Percentiles rank a stretch among this genome's conserved stretches.
These are phyloP conservation scores for Candida cerambycidarum DNA, from an alignment of 805 yeast genomes.

Conservation along the genomic window DNA sequence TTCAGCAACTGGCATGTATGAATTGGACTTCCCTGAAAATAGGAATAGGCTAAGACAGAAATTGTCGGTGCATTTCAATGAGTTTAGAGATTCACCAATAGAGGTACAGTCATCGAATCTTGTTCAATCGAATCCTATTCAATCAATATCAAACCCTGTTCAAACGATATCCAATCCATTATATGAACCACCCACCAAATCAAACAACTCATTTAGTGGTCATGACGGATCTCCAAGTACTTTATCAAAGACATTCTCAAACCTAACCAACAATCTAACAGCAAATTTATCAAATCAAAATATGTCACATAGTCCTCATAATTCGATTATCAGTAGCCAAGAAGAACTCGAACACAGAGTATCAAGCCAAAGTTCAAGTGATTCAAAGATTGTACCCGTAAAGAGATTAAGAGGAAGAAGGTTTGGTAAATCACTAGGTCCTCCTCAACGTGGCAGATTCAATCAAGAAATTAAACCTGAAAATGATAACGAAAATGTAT, in stretches of 20 bases:
- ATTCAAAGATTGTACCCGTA: conserved; percentile 16
- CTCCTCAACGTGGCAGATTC: conserved; percentile 41
- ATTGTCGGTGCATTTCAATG: conserved; percentile 34
- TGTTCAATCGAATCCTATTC: too few species aligned
- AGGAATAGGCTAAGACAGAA: conserved; percentile 24
- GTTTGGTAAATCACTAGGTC: conserved; percentile 44
- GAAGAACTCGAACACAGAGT: conserved; percentile 1
- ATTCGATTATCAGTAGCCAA: conserved; percentile 2
- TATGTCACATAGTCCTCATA: conserved; percentile 8
- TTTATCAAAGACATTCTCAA: conserved; percentile 17
- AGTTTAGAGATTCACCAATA: background rate
- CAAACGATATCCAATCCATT: too few species aligned
- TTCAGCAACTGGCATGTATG: conserved; percentile 29
- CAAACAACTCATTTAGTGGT: conserved; percentile 15
- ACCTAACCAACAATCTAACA: conserved; percentile 8
- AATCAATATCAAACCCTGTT: too few species aligned
- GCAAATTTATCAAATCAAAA: conserved; percentile 10
- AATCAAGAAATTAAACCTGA: background rate
- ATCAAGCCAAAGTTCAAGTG: conserved; percentile 6
- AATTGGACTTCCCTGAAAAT: conserved; percentile 29
- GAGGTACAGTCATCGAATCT: background rate
- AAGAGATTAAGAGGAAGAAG: conserved; percentile 37
- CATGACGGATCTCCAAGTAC: conserved; percentile 11
- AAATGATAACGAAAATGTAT: background rate
- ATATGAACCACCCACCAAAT: conserved; percentile 8